phyloP scores from a whole-genome alignment of 495 filamentous ascomycete species.

The Penicillium egyptiacum region DNA sequence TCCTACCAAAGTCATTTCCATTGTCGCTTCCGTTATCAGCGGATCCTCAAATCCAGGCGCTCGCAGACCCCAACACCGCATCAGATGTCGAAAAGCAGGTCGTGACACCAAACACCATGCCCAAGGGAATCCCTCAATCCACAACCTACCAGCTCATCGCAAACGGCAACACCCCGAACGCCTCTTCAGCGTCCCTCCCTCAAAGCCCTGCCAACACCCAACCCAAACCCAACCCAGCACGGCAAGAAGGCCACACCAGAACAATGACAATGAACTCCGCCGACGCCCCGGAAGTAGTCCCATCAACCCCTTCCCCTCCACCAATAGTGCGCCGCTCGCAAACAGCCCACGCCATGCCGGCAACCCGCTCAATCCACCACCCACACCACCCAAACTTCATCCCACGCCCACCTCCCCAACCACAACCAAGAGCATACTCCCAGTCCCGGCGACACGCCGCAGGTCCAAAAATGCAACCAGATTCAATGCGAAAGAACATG shows the following conservation, averaged over 20 bases:
- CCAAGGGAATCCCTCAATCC: neutral
- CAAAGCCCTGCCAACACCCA: conserved; percentile 4
- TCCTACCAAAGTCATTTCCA: conserved; percentile 39
- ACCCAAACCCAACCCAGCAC: neutral
- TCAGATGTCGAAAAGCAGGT: conserved; percentile 37
- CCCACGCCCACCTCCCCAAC: conserved; percentile 2
- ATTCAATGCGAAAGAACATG: conserved; percentile 11
- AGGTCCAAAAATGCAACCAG: conserved; percentile 5
- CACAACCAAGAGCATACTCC: conserved; percentile 20
- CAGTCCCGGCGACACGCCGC: conserved; percentile 20
- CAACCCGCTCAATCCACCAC: conserved; percentile 26
- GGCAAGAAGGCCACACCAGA: conserved; percentile 20
- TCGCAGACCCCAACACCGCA: conserved; percentile 34
- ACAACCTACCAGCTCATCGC: neutral
- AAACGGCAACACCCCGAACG: neutral
- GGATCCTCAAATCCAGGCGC: conserved; percentile 46
- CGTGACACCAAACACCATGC: conserved; percentile 15
- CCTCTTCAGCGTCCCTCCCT: conserved; percentile 1
- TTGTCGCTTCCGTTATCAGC: conserved; percentile 37
- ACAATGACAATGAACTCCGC: conserved; percentile 43
- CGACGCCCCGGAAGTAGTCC: conserved; percentile 43
- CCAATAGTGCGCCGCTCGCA: conserved; percentile 34
- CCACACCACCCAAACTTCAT: conserved; percentile 35
- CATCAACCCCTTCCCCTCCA: conserved; percentile 21
- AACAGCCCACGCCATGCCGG: conserved; percentile 20